Evolutionary conservation across 1,284 basidiomycete genomes (phyloP).

Genomic region (Cystobasidiaceae sp.): DNA sequence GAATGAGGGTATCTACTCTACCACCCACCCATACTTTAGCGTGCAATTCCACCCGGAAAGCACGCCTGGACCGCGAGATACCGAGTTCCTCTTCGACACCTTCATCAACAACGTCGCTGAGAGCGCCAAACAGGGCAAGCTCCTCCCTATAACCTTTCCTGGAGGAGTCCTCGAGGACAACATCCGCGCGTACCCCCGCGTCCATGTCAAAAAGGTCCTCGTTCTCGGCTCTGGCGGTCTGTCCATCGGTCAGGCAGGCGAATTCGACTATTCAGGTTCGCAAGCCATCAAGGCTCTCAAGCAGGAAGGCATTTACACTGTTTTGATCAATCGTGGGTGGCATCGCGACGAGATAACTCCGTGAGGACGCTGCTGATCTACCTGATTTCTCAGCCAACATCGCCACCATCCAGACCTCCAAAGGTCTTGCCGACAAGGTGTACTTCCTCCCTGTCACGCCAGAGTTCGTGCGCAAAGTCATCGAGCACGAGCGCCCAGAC

Average conservation of each 20-base stretch:
- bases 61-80: slow-evolving; percentile 95
- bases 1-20: slow-evolving; percentile 96
- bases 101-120: slow-evolving; percentile 85
- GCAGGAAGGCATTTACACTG: slow-evolving; percentile 97
- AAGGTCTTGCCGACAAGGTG: slow-evolving; percentile 96
- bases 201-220: slow-evolving; percentile 81
- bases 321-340: slow-evolving; percentile 68
- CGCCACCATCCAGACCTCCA: slow-evolving; percentile 97
- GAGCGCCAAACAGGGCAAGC: slow-evolving; percentile 62
- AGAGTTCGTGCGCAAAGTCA: slow-evolving; percentile 95
- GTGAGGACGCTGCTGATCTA: neutral
- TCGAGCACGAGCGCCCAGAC: slow-evolving; percentile 96
- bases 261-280: slow-evolving; percentile 98
- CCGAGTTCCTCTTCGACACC: slow-evolving; percentile 97
- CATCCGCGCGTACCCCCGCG: slow-evolving; percentile 66
- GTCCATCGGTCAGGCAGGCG: slow-evolving; percentile 96
- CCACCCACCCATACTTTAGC: slow-evolving; percentile 84
- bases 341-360: neutral
- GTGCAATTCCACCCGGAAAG: slow-evolving; percentile 99
- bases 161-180: slow-evolving; percentile 82
- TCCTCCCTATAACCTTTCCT: slow-evolving; percentile 75
- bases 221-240: slow-evolving; percentile 97
- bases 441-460: slow-evolving; percentile 98
- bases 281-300: slow-evolving; percentile 99
- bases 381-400: slow-evolving; percentile 68